phyloP scores from a whole-genome alignment of 2,329 filamentous ascomycete genomes.

The Aspergillus sojae region DNA sequence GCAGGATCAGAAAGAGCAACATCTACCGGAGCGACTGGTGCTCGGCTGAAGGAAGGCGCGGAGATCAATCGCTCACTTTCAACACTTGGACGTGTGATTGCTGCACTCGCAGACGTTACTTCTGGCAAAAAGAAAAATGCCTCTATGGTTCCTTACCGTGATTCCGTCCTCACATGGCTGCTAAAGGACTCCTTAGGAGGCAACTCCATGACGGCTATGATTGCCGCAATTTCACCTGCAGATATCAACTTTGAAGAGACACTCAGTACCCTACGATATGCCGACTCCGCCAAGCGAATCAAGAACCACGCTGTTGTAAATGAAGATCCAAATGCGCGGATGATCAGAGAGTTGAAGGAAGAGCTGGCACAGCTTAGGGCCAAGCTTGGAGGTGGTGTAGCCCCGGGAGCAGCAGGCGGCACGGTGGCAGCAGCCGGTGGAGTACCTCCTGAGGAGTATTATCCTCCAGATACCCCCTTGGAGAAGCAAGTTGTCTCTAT shows the following conservation, averaged over 20 bases:
- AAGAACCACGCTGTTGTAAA: slow-evolving; percentile 99
- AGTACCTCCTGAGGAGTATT: slow-evolving; percentile 73
- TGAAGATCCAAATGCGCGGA: slow-evolving; percentile 96
- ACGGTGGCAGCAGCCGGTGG: slow-evolving; percentile 50
- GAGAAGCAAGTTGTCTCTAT: slow-evolving; percentile 98
- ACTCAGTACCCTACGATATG: slow-evolving; percentile 90
- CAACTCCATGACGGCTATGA: slow-evolving; percentile 99
- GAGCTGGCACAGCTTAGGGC: slow-evolving; percentile 82
- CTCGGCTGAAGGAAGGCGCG: slow-evolving; percentile 92
- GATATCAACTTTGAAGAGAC: slow-evolving; percentile 99
- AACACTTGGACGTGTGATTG: slow-evolving; percentile 95
- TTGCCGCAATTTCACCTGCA: slow-evolving; percentile 95
- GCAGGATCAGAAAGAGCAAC: slow-evolving; percentile 95
- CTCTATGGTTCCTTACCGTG: slow-evolving; percentile 88
- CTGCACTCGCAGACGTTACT: slow-evolving; percentile 87
- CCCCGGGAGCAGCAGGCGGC: slow-evolving; percentile 44
- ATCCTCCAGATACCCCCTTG: slow-evolving; percentile 86
- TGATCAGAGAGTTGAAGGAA: slow-evolving; percentile 98
- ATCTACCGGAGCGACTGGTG: slow-evolving; percentile 95
- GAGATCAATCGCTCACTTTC: slow-evolving; percentile 98
- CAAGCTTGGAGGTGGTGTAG: slow-evolving; percentile 70
- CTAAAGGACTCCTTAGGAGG: slow-evolving; percentile 95
- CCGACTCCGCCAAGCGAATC: slow-evolving; percentile 96
- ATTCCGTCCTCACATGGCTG: slow-evolving; percentile 94
- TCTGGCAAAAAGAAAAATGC: slow-evolving; percentile 76